Evolutionary conservation across 805 yeast genomes (phyloP), one percentile per base, ranked within the genome.

Genomic region (Candida chauliodis): DNA sequence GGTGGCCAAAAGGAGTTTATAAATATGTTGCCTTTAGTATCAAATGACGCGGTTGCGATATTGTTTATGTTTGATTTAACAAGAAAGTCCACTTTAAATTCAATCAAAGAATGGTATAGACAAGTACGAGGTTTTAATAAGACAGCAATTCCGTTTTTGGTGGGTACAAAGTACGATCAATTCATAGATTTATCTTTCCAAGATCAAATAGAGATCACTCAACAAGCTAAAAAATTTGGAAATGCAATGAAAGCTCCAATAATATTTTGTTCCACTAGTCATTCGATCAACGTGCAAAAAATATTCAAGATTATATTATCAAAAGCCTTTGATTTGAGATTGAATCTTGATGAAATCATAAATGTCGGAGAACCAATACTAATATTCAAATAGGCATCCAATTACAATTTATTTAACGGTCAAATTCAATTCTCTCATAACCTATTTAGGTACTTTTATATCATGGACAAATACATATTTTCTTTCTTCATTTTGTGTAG

Each of bases 1-100:
- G 99, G 99, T 17, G 99, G 99, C 1, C 95, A 90, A 51, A 76
- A 86, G 37, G 97, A 93, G 59, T 91, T 88, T 62, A 86, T 89
- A 38, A 91, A 91, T 58, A 91, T 91, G 99, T 68, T 93, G 27
- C 96, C 97, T 16, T 69, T 91, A 41, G 96, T 91, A 10, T 83
- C 95, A 11, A 80, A 84, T 47, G 97, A 90, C 45, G 93, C 98
- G 0, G 93, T 89, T 10, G 95, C 96, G 1, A 78, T 91, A 18
- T 69, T 91, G 30, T 89, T 90, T 52, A 79, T 86, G 81, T 91
- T 68, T 68, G 98, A 91, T 61, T 65, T 91, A 42, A 86, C 96
- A 1, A 72, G 96, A 32, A 86, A 84, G 46, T 78, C 89, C 19
- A 87, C 96, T 0, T 69, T 91, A 37, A 84, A 84, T 54, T 82